These are phyloP conservation scores for Penicillium dipodomyicola DNA, from an alignment of 495 filamentous ascomycete species.

Conservation along the genomic window DNA sequence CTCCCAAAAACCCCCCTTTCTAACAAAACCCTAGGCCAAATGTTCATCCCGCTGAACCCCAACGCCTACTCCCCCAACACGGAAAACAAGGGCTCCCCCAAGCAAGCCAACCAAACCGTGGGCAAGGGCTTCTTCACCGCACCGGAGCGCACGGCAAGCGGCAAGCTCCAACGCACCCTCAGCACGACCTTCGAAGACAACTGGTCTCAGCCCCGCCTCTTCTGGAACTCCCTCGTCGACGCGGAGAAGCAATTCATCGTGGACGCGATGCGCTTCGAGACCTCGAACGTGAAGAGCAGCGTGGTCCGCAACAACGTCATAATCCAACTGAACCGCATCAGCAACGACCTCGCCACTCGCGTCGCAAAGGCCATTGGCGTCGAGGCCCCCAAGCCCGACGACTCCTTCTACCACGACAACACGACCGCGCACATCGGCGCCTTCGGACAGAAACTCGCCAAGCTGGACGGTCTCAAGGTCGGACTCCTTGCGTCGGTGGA, in stretches of 20 bases:
- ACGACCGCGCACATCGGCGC: constrained; percentile 61
- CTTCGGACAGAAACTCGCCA: constrained; percentile 55
- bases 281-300: constrained; percentile 53
- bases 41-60: constrained; percentile 49
- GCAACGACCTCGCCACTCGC: constrained; percentile 65
- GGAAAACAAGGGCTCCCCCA: constrained; percentile 61
- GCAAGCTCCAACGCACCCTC: constrained; percentile 55
- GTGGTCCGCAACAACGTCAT: constrained; percentile 60
- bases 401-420: constrained; percentile 68
- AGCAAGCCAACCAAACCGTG: constrained; percentile 65
- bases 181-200: constrained; percentile 69
- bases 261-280: constrained; percentile 77
- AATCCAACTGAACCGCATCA: constrained; percentile 67
- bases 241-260: constrained; percentile 74
- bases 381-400: constrained; percentile 54
- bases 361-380: constrained; percentile 64
- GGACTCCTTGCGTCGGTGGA: constrained; percentile 59
- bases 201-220: constrained; percentile 73
- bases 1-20: constrained; percentile 1
- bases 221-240: constrained; percentile 71
- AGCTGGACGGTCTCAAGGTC: constrained; percentile 63
- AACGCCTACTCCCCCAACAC: constrained; percentile 65
- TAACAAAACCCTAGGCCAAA: constrained; percentile 30
- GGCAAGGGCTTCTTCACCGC: constrained; percentile 75
- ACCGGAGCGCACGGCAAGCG: constrained; percentile 53